A percentile compares a stretch with the other conserved stretches of the same genome.
Conservation (phyloP, 345 rosid species). For the Bruguiera sexangula region DNA sequence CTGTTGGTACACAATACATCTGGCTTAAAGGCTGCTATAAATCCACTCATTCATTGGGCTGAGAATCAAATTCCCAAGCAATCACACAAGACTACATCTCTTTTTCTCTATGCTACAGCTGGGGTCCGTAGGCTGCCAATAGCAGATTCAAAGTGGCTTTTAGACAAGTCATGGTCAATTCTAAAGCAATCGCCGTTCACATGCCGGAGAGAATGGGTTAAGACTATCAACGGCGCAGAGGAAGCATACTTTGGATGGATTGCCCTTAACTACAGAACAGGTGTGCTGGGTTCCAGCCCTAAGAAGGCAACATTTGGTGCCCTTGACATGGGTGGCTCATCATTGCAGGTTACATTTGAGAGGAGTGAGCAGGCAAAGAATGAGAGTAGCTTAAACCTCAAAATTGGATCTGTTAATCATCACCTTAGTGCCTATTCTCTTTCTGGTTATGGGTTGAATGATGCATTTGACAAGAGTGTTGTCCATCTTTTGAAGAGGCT, state of each 20-base stretch:
- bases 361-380: slow-evolving; percentile 51
- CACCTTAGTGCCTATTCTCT: slow-evolving; percentile 94
- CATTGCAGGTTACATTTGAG: slow-evolving; percentile 98
- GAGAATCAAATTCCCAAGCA: slow-evolving; percentile 77
- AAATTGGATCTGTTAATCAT: slow-evolving; percentile 75
- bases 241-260: slow-evolving; percentile 98
- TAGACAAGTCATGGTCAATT: slow-evolving; percentile 80
- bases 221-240: slow-evolving; percentile 81
- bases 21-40: slow-evolving; percentile 70
- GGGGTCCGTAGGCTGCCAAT: slow-evolving; percentile 85
- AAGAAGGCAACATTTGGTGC: slow-evolving; percentile 87
- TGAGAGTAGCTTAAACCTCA: slow-evolving; percentile 62
- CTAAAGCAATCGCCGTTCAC: slow-evolving; percentile 70
- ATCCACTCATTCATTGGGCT: slow-evolving; percentile 90
- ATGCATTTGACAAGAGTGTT: slow-evolving; percentile 94
- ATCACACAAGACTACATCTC: slow-evolving; percentile 76
- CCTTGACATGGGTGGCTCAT: slow-evolving; percentile 96
- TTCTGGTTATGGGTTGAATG: slow-evolving; percentile 94
- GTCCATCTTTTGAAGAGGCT: slow-evolving; percentile 48
- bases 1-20: slow-evolving; percentile 71
- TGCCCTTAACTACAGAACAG: slow-evolving; percentile 75
- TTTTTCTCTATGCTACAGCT: slow-evolving; percentile 93
- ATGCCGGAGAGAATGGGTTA: slow-evolving; percentile 75
- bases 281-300: slow-evolving; percentile 60
- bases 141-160: slow-evolving; percentile 86